Conservation (phyloP, 345 rosid species). For the Salix brachista region DNA sequence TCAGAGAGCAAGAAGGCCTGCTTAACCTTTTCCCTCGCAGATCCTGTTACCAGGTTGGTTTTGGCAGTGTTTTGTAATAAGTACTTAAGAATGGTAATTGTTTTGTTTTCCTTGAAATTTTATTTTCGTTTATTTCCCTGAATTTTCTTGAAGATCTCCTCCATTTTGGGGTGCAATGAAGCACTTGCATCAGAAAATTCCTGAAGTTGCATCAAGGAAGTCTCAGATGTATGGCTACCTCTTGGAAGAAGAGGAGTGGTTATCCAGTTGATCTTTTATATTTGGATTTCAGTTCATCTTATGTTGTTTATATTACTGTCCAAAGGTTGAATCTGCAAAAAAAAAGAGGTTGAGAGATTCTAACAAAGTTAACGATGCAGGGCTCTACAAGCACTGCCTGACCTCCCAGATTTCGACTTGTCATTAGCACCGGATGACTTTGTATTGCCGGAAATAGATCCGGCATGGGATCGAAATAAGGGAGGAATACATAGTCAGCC, state of each 20-base stretch:
- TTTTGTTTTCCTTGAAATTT: background rate
- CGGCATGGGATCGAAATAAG: conserved; percentile 46
- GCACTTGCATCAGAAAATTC: conserved; percentile 77
- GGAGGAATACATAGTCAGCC: conserved; percentile 52
- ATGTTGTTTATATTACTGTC: too few relatives aligned
- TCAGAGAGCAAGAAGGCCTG: conserved; percentile 84
- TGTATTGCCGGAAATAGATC: conserved; percentile 56
- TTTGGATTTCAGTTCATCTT: background rate
- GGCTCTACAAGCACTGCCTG: conserved; percentile 69
- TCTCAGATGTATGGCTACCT: conserved; percentile 81
- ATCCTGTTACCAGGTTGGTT: conserved; percentile 74
- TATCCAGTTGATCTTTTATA: background rate
- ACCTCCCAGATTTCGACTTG: conserved; percentile 76
- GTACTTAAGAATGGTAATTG: background rate
- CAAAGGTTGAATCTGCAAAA: too few relatives aligned
- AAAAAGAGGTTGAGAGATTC: background rate
- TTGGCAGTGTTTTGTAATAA: background rate
- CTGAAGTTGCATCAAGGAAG: conserved; percentile 79
- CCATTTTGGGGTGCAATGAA: conserved; percentile 88
- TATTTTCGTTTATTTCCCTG: background rate
- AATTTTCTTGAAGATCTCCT: conserved; percentile 49
- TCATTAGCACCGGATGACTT: conserved; percentile 77
- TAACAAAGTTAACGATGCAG: conserved; percentile 34
- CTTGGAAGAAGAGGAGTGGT: conserved; percentile 67
- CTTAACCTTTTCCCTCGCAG: conserved; percentile 67